These are phyloP conservation scores for Fusarium sp. DNA, from an alignment of 2,329 filamentous ascomycete genomes.

Conservation along the genomic window DNA sequence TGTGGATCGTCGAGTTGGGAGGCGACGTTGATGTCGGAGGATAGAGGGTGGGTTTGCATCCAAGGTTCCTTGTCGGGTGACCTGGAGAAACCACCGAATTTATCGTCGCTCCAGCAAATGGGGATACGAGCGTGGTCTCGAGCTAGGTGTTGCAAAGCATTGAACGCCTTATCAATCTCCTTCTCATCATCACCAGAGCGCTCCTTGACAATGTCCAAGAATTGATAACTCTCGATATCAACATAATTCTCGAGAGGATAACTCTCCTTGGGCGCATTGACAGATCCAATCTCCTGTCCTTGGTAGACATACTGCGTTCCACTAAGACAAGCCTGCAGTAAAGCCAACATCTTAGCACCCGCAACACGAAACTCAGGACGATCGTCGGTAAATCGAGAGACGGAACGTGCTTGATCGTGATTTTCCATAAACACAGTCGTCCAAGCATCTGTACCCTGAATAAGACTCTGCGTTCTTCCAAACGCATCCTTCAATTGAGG, in stretches of 20 bases:
- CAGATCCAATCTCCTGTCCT: constrained; percentile 73
- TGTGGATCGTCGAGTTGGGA: constrained; percentile 58
- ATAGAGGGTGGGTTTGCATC: constrained; percentile 50
- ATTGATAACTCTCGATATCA: constrained; percentile 61
- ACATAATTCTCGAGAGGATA: constrained; percentile 67
- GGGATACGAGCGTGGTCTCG: constrained; percentile 75
- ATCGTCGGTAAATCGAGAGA: constrained; percentile 65
- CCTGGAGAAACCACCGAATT: constrained; percentile 50
- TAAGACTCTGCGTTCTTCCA: constrained; percentile 62
- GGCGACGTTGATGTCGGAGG: constrained; percentile 64
- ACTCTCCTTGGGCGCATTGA: constrained; percentile 68
- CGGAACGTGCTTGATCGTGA: constrained; percentile 70
- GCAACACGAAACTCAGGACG: constrained; percentile 58
- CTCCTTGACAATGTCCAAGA: constrained; percentile 48
- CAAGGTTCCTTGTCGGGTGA: constrained; percentile 46
- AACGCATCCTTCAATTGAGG: constrained; percentile 61
- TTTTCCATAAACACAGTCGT: constrained; percentile 74
- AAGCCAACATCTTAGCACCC: constrained; percentile 69
- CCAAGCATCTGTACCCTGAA: constrained; percentile 67
- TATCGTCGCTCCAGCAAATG: constrained; percentile 67
- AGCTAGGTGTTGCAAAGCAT: constrained; percentile 50
- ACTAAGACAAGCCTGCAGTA: constrained; percentile 62
- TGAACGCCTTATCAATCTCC: constrained; percentile 52
- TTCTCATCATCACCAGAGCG: constrained; percentile 45
- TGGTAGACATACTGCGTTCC: constrained; percentile 76